Percentiles rank a stretch among this genome's conserved stretches.
Evolutionary conservation across 441 rosid genomes (phyloP).

Genomic region (Adansonia gregorii): DNA sequence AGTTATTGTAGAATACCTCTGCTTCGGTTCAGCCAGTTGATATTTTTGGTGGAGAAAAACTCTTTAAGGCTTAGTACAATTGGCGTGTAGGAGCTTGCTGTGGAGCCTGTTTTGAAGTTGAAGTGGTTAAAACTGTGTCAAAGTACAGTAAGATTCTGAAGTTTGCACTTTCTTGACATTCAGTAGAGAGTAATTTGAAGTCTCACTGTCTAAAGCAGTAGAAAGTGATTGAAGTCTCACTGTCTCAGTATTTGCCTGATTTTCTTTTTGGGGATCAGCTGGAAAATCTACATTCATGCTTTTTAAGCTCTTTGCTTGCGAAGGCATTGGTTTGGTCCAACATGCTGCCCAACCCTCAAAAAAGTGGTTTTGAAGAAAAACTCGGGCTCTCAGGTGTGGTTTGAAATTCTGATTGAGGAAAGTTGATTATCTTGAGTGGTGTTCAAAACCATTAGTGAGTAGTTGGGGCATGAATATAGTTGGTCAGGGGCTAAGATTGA

Average conservation of each 20-base stretch:
- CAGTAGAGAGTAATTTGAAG: no score
- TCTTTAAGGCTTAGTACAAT: slow-evolving; percentile 23
- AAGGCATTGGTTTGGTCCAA: not conserved
- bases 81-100: slow-evolving; percentile 22
- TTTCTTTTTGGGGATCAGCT: slow-evolving; percentile 13
- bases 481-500: slow-evolving; percentile 1
- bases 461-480: slow-evolving; percentile 7
- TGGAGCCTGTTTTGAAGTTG: slow-evolving; percentile 25
- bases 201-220: not conserved
- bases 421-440: not conserved
- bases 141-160: slow-evolving; percentile 8
- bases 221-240: slow-evolving; percentile 11
- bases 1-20: slow-evolving; percentile 29
- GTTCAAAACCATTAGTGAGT: slow-evolving; percentile 1
- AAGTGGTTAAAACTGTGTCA: slow-evolving; percentile 13
- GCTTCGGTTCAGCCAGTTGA: slow-evolving; percentile 31
- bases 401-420: not conserved
- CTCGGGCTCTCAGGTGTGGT: not conserved
- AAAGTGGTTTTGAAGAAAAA: slow-evolving; percentile 7
- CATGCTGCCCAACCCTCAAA: not conserved
- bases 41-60: slow-evolving; percentile 18
- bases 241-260: slow-evolving; percentile 8
- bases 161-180: not conserved
- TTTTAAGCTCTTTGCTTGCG: not conserved
- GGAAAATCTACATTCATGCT: not conserved